Conservation (phyloP, 345 rosid genomes). For the Eucalyptus polybractea region DNA sequence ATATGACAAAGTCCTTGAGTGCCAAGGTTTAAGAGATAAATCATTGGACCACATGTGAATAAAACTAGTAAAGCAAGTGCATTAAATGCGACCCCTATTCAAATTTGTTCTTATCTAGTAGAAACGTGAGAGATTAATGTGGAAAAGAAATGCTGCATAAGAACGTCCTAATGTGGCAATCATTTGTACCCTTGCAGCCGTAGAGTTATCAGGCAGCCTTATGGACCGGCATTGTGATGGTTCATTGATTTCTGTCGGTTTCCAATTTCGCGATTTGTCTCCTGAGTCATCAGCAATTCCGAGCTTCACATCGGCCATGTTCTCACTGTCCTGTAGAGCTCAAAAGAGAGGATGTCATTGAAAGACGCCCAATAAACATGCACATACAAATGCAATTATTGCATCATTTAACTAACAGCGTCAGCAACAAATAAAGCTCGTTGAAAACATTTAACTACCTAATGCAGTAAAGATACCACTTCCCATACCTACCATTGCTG, state of each 20-base stretch:
- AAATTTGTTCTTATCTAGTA: neutral
- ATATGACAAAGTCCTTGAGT: no score
- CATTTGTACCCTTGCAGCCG: slow-evolving; percentile 36
- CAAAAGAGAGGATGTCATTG: no score
- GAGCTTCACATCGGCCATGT: slow-evolving; percentile 31
- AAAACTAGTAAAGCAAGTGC: neutral
- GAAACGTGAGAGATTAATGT: neutral
- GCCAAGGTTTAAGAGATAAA: neutral
- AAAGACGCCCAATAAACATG: no score
- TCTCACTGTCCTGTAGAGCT: no score
- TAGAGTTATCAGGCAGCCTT: slow-evolving; percentile 56
- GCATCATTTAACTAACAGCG: no score
- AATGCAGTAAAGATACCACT: no score
- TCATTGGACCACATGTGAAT: neutral
- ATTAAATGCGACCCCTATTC: no score
- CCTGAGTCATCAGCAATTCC: slow-evolving; percentile 43
- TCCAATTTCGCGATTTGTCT: slow-evolving; percentile 64
- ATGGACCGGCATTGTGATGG: slow-evolving; percentile 57
- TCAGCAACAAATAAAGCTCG: no score
- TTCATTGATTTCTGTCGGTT: slow-evolving; percentile 66
- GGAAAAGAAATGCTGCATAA: neutral
- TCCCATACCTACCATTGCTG: no score
- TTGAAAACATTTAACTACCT: no score
- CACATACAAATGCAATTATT: no score
- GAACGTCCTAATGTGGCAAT: neutral